Evolutionary conservation across 1,284 basidiomycete genomes (phyloP).

Genomic region (Baeospora myosura): DNA sequence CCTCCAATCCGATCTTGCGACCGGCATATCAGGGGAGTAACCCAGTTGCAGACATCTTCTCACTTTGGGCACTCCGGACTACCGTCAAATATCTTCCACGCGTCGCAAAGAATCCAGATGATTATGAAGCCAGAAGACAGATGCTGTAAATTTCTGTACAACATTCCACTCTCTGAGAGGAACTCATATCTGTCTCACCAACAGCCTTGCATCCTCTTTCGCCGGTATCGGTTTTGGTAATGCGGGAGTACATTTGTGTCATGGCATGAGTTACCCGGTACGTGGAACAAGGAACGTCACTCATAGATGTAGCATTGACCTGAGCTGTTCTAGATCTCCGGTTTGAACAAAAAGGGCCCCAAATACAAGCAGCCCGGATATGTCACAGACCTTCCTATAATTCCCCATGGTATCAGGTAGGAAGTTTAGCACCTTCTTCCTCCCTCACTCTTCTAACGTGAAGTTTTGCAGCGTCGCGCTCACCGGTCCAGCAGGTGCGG

Average conservation of each 20-base stretch:
- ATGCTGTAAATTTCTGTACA: conserved; percentile 78
- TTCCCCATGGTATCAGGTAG: conserved; percentile 84
- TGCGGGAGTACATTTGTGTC: conserved; percentile 87
- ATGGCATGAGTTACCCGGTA: conserved; percentile 81
- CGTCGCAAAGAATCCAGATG: conserved; percentile 73
- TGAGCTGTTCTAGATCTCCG: conserved; percentile 78
- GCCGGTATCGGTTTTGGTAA: conserved; percentile 97
- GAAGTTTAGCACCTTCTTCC: conserved; percentile 12
- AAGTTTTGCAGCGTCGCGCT: not conserved
- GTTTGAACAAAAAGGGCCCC: conserved; percentile 89
- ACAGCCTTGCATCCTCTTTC: conserved; percentile 78
- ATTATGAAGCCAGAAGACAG: conserved; percentile 80
- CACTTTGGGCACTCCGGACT: conserved; percentile 88
- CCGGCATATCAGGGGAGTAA: conserved; percentile 96
- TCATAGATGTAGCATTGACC: conserved; percentile 3
- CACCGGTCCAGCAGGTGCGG: conserved; percentile 21
- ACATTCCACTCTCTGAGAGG: not conserved
- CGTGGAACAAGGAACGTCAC: conserved; percentile 17
- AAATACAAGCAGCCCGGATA: conserved; percentile 87
- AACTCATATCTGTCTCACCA: conserved; percentile 5
- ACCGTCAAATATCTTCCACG: conserved; percentile 89
- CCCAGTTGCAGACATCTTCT: conserved; percentile 94
- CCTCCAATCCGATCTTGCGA: conserved; percentile 82
- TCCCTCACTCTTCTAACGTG: conserved; percentile 1
- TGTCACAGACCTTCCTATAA: conserved; percentile 76